Conservation (phyloP, 2,329 filamentous ascomycete genomes). For the Fusarium sterilihyphosum region DNA sequence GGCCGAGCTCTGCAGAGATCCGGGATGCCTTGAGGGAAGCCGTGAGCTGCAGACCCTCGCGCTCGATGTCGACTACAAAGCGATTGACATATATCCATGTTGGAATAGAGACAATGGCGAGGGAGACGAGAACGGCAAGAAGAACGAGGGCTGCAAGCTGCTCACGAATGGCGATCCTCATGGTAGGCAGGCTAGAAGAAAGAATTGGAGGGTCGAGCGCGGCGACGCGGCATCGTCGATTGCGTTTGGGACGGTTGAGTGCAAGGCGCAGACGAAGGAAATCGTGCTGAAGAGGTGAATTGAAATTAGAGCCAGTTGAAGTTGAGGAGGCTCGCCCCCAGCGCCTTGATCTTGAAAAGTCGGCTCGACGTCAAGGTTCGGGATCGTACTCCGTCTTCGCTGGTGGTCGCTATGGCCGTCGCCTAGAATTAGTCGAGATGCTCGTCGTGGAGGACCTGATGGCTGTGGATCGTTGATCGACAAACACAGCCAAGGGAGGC, state of each 20-base stretch:
- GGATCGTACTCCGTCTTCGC: background rate
- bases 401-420: constrained; percentile 10
- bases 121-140: constrained; percentile 75
- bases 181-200: constrained; percentile 51
- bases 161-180: constrained; percentile 89
- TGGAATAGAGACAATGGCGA: constrained; percentile 83
- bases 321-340: constrained; percentile 3
- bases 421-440: constrained; percentile 2
- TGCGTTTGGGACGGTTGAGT: constrained; percentile 22
- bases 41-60: constrained; percentile 75
- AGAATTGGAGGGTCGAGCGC: constrained; percentile 27
- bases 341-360: constrained; percentile 3
- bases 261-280: constrained; percentile 12
- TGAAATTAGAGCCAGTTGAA: background rate
- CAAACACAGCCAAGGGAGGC: constrained; percentile 37
- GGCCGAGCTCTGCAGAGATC: constrained; percentile 79
- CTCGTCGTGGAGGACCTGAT: constrained; percentile 21
- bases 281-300: constrained; percentile 3
- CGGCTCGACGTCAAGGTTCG: background rate
- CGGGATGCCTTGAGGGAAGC: constrained; percentile 89
- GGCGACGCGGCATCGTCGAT: constrained; percentile 43
- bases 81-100: constrained; percentile 70
- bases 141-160: constrained; percentile 86
- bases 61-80: constrained; percentile 63
- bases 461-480: constrained; percentile 38